Evolutionary conservation across 179 eudicot genomes (phyloP), one percentile per base, ranked within the genome.

Genomic region (Beta macrorhiza): DNA sequence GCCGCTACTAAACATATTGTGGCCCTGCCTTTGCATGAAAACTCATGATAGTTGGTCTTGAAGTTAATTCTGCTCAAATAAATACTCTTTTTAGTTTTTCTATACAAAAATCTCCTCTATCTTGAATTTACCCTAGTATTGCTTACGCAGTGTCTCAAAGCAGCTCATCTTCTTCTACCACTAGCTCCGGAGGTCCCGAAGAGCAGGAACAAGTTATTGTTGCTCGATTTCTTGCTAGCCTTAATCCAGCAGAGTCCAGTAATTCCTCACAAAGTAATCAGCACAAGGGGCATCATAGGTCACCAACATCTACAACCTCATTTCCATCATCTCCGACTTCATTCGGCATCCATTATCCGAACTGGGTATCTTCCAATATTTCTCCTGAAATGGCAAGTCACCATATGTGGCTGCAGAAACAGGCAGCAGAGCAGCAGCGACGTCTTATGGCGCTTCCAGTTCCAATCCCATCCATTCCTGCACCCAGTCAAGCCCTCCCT

Each of bases 121-220:
- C 29, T 63, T 75, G 9, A 19, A 59, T 15, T 67, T 80, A 45
- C 19, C n/a, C 42, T 74, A 42, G 7, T 80, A 10, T 80, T 86
- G 71, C 74, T 68, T 16, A 77, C 88, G 85, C 67, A 90, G 92
- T 88, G 90, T 85, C 87, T 83, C 88, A 84, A 63, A 29, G 37
- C 7, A 80, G 82, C 72, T 78, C 88, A 2, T 71, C 90, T 37
- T 81, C 89, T 75, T 53, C 77, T 74, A 4, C 70, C 51, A 10
- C 58, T 5, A 81, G 71, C 78, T 75, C 89, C 16, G 84, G 81
- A 70, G 67, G 80, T 78, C 81, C 72, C 53, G 92, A 90, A 77
- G 92, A 90, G 72, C 91, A 84, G 84, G 92, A 88, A 65, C 89
- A 90, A 85, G 86, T 83, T 20, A 45, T 84, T 65, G 87, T 90